A percentile compares a stretch with the other conserved stretches of the same genome.
phyloP scores from a whole-genome alignment of 306 rosid species.

The Lablab purpureus region DNA sequence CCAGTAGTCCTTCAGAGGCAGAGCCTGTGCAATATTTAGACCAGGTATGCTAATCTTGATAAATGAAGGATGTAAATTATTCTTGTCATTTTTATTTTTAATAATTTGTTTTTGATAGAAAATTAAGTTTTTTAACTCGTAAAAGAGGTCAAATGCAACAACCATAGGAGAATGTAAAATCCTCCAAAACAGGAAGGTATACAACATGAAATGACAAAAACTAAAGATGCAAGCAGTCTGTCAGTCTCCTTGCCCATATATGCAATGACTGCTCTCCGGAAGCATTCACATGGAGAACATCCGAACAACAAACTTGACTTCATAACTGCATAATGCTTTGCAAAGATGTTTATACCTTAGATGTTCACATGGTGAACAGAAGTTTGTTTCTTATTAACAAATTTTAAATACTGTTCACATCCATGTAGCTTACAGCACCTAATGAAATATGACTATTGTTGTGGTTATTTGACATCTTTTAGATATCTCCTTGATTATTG shows the following conservation, averaged over 20 bases:
- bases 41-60: constrained; percentile 62
- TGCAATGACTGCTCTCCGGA: neutral
- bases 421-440: neutral
- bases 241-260: constrained; percentile 13
- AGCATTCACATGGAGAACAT: constrained; percentile 5
- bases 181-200: neutral
- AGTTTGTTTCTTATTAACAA: constrained; percentile 6
- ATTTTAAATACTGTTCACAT: neutral
- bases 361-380: neutral
- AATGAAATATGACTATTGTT: neutral
- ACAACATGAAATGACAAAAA: neutral
- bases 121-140: neutral
- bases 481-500: neutral
- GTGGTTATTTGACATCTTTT: neutral
- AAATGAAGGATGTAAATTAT: constrained; percentile 7
- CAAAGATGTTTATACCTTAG: neutral
- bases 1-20: constrained; percentile 71
- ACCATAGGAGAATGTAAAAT: constrained; percentile 19
- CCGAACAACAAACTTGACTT: neutral
- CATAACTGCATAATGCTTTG: constrained; percentile 12
- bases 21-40: constrained; percentile 84
- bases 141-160: constrained; percentile 29
- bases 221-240: constrained; percentile 2
- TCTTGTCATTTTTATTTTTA: neutral
- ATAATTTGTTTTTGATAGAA: constrained; percentile 13